Evolutionary conservation across 1,139 yeast genomes (phyloP).

Genomic region (Candida frijolesensis): DNA sequence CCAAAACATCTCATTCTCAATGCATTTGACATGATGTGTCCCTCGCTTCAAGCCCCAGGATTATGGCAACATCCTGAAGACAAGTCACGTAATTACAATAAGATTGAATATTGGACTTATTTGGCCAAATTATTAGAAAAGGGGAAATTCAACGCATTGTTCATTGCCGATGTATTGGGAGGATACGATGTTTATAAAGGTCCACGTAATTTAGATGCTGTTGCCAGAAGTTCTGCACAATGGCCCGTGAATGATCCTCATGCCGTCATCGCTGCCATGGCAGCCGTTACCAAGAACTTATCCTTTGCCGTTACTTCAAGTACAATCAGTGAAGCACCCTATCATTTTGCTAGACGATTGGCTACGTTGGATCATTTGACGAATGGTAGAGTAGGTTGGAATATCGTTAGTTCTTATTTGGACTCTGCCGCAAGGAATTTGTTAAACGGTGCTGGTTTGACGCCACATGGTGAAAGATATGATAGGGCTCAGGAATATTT

Average conservation of each 20-base stretch:
- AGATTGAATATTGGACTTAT: slow-evolving; percentile 47
- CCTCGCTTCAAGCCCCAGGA: slow-evolving; percentile 40
- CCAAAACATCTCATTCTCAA: slow-evolving; percentile 24
- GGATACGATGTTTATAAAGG: slow-evolving; percentile 44
- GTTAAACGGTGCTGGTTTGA: slow-evolving; percentile 31
- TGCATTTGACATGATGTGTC: slow-evolving; percentile 41
- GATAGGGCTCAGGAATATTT: slow-evolving; percentile 42
- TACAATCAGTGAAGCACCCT: slow-evolving; percentile 45
- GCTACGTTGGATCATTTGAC: slow-evolving; percentile 44
- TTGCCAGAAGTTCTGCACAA: slow-evolving; percentile 41
- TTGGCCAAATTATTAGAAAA: slow-evolving; percentile 45
- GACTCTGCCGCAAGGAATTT: slow-evolving; percentile 44
- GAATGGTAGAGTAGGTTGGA: slow-evolving; percentile 48
- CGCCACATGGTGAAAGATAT: slow-evolving; percentile 40
- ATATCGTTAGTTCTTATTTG: slow-evolving; percentile 39
- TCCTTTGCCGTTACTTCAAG: slow-evolving; percentile 42
- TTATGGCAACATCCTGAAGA: slow-evolving; percentile 46
- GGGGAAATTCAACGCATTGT: slow-evolving; percentile 46
- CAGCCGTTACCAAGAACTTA: slow-evolving; percentile 38
- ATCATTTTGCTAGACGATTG: slow-evolving; percentile 42
- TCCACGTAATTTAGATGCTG: slow-evolving; percentile 33
- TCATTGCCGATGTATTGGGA: slow-evolving; percentile 49
- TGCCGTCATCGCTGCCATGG: slow-evolving; percentile 42
- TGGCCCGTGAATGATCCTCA: slow-evolving; percentile 41
- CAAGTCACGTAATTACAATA: slow-evolving; percentile 32